Evolutionary conservation across 2,329 filamentous ascomycete genomes (phyloP).

Genomic region (Cadophora luteo-olivacea): DNA sequence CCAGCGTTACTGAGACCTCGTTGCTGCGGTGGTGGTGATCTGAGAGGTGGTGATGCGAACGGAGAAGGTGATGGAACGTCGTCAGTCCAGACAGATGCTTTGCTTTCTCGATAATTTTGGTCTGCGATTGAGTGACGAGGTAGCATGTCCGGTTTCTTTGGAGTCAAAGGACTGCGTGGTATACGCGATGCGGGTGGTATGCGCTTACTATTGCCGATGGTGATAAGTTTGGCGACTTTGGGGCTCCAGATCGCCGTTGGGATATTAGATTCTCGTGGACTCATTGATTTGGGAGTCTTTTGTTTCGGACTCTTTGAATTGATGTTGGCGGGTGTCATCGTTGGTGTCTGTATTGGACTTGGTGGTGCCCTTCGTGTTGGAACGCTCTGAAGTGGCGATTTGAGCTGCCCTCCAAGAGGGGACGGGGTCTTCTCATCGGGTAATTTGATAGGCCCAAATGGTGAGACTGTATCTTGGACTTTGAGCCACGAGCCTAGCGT

Average conservation of each 20-base stretch:
- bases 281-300: not conserved
- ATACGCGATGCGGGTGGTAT: slow-evolving; percentile 14
- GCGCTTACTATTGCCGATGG: slow-evolving; percentile 1
- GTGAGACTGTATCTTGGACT: slow-evolving; percentile 37
- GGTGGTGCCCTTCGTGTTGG: slow-evolving; percentile 2
- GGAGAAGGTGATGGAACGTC: slow-evolving; percentile 33
- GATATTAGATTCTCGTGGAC: slow-evolving; percentile 4
- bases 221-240: slow-evolving; percentile 16
- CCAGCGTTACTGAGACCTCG: too few relatives aligned
- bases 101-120: slow-evolving; percentile 32
- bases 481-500: slow-evolving; percentile 38
- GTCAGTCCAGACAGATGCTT: slow-evolving; percentile 41
- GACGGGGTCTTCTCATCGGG: slow-evolving; percentile 30
- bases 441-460: slow-evolving; percentile 38
- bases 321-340: not conserved
- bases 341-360: slow-evolving; percentile 19
- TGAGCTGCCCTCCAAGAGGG: slow-evolving; percentile 37
- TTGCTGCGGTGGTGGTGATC: slow-evolving; percentile 11
- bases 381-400: slow-evolving; percentile 31
- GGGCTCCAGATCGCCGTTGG: slow-evolving; percentile 13
- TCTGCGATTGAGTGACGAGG: not conserved
- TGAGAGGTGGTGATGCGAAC: slow-evolving; percentile 22
- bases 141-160: slow-evolving; percentile 13
- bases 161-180: slow-evolving; percentile 18
- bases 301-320: not conserved